Base-by-base conservation (phyloP, 768 basidiomycete species). In the Rickenella mellea region DNA sequence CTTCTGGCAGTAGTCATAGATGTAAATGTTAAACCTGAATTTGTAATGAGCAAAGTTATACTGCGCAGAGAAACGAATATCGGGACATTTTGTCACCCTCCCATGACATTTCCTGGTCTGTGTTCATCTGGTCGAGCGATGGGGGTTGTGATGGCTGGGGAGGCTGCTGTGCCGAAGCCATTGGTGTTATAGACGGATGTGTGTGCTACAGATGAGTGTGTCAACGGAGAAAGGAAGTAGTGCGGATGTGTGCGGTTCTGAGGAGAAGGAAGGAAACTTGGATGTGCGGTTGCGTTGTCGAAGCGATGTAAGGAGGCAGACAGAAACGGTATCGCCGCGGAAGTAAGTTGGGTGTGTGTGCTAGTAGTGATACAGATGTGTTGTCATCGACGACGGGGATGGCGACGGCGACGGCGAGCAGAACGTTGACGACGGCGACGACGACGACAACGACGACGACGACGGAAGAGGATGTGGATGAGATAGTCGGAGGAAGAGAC, bases 21-120 rank as follows among this genome's bases (percentile, higher is more conserved):
- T 88, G 63, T 89, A 89, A 56, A 88, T 85, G 63, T 88, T 87
- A 60, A 88, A 88, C 85, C 85, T 88, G 61, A 22, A 24, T 11
- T 31, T 39, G 42, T 31, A 35, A 32, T 37, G 22, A 35, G 33
- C 39, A 44, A 29, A 31, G 22, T 12, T 21, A 28, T 28, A 39
- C 27, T 19, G 33, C 28, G 40, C 39, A 27, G 27, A 25, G 41
- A 41, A 29, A 41, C 48, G 41, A 39, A 33, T 22, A 40, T 17
- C 42, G 70, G 76, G 47, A 87, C 86, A 88, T 88, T 64, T 70
- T 81, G 66, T 89, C 86, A 43, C 84, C 85, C 55, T 88, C 86
- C 86, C 86, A 89, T 14, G 53, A 62, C 54, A 30, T 58, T 51
- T 45, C 51, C 55, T 41, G 55, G 52, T 11, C 33, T 36, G 15